Percentiles rank a stretch among this genome's conserved stretches.
Evolutionary conservation across 1,284 basidiomycete species (phyloP).

Genomic region (Somion occarium): DNA sequence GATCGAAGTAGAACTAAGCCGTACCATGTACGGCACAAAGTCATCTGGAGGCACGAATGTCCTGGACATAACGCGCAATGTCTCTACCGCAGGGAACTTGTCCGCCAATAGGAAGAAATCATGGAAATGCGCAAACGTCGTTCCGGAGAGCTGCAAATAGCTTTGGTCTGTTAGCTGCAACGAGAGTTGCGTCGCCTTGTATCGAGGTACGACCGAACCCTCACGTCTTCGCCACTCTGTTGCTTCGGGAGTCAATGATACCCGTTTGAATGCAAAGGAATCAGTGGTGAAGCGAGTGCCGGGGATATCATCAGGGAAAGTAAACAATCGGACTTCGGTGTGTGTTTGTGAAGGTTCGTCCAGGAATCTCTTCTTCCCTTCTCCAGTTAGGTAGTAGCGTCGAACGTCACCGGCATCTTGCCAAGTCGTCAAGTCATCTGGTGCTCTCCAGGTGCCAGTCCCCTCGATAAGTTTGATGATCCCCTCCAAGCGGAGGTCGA

Average conservation of each 20-base stretch:
- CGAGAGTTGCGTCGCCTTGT: slow-evolving; percentile 11
- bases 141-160: neutral
- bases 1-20: neutral
- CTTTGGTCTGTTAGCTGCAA: slow-evolving; percentile 1
- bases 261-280: slow-evolving; percentile 13
- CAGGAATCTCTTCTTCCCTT: neutral
- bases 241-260: slow-evolving; percentile 6
- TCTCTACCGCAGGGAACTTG: slow-evolving; percentile 5
- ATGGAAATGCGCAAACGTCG: neutral
- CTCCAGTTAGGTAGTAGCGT: neutral
- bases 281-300: slow-evolving; percentile 6
- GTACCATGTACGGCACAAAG: slow-evolving; percentile 6
- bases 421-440: neutral
- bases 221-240: slow-evolving; percentile 2
- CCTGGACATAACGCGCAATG: slow-evolving; percentile 8
- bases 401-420: neutral
- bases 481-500: slow-evolving; percentile 6
- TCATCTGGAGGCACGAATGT: neutral
- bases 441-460: slow-evolving; percentile 9
- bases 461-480: slow-evolving; percentile 14
- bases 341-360: neutral
- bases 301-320: neutral
- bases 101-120: slow-evolving; percentile 4
- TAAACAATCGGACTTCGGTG: neutral
- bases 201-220: slow-evolving; percentile 6